Percentiles rank a stretch among this genome's conserved stretches.
Conservation (phyloP, 1,284 basidiomycete genomes). For the Pterulicium gracile region DNA sequence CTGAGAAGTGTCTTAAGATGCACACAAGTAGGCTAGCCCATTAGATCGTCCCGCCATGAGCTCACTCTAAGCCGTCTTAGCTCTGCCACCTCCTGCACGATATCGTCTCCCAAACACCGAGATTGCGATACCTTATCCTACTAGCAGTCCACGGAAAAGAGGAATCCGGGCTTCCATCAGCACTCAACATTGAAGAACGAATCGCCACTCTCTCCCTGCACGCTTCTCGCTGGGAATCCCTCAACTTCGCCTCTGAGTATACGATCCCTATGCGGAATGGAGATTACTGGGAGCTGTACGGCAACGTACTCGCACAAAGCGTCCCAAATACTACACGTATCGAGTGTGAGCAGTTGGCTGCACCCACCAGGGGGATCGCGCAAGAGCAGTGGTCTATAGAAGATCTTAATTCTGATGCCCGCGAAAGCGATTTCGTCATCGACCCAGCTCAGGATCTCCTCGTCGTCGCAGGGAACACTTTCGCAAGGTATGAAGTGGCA, state of each 20-base stretch:
- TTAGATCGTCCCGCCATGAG: not conserved
- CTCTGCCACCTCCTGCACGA: constrained; percentile 30
- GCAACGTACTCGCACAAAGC: constrained; percentile 44
- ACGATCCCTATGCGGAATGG: constrained; percentile 28
- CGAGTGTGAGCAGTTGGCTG: constrained; percentile 38
- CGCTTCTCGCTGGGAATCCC: constrained; percentile 34
- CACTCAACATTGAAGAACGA: constrained; percentile 22
- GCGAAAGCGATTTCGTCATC: constrained; percentile 54
- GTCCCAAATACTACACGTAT: constrained; percentile 19
- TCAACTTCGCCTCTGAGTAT: constrained; percentile 26
- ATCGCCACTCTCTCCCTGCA: constrained; percentile 30
- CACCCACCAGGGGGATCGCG: constrained; percentile 32
- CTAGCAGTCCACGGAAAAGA: constrained; percentile 38
- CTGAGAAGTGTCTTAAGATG: constrained; percentile 27
- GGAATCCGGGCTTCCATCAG: constrained; percentile 25
- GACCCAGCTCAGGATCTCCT: constrained; percentile 54
- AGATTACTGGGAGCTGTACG: constrained; percentile 46
- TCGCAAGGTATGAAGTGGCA: constrained; percentile 17
- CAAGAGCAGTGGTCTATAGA: constrained; percentile 35
- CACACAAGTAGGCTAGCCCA: constrained; percentile 26
- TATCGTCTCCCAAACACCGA: constrained; percentile 24
- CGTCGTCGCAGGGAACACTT: constrained; percentile 33
- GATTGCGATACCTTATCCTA: constrained; percentile 44
- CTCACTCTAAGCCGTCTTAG: constrained; percentile 20
- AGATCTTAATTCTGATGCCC: constrained; percentile 26